Percentiles rank a stretch among this genome's conserved stretches.
Conservation (phyloP, 1,139 yeast genomes). For the Yamadazyma triangularis region DNA sequence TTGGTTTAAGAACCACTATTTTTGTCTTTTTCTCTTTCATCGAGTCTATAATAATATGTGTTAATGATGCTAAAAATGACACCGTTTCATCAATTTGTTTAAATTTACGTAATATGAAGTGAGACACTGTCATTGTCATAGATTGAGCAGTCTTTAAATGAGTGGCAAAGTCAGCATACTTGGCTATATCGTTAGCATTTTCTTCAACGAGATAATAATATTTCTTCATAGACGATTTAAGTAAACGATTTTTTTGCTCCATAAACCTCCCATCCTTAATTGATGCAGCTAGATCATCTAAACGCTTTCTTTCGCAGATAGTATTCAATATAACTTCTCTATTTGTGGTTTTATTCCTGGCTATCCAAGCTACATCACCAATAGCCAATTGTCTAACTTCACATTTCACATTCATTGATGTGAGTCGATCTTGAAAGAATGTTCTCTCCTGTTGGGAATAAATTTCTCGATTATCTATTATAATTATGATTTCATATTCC, state of each 20-base stretch:
- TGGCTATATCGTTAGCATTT: conserved; percentile 16
- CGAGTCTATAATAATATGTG: conserved; percentile 41
- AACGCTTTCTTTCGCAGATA: conserved; percentile 81
- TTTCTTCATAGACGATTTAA: conserved; percentile 61
- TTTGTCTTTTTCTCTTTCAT: conserved; percentile 28
- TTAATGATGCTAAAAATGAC: conserved; percentile 53
- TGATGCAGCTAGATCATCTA: conserved; percentile 80
- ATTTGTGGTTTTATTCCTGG: conserved; percentile 53
- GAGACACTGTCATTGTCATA: conserved; percentile 60
- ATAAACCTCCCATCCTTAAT: conserved; percentile 82
- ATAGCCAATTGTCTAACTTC: conserved; percentile 62
- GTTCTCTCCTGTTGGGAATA: conserved; percentile 57
- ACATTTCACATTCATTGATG: conserved; percentile 43
- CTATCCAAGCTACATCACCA: conserved; percentile 92
- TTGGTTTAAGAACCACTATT: conserved; percentile 47
- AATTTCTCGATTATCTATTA: conserved; percentile 82
- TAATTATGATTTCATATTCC: conserved; percentile 54
- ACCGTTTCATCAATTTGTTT: conserved; percentile 73
- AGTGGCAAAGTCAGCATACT: conserved; percentile 40
- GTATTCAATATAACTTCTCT: conserved; percentile 70
- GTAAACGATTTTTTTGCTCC: conserved; percentile 80
- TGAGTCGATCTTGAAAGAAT: conserved; percentile 56
- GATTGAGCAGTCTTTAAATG: conserved; percentile 77
- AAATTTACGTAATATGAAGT: conserved; percentile 67
- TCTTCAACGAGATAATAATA: conserved; percentile 77